Evolutionary conservation across 2,329 filamentous ascomycete species (phyloP), one percentile per base, ranked within the genome.

Genomic region (Chalara sp.): DNA sequence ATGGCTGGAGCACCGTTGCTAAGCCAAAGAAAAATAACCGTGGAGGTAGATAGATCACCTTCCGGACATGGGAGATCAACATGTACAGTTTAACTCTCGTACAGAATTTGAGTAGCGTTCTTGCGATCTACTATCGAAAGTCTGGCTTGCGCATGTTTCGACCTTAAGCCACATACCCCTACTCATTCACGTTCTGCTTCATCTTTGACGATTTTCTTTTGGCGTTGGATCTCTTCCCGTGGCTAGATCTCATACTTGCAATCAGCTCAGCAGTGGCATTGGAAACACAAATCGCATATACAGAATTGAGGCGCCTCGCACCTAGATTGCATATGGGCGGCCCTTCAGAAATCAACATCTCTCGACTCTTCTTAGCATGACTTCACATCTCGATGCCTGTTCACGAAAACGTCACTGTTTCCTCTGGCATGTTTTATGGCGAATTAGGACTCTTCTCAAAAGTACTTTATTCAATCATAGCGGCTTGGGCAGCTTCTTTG

Each of bases 1-100:
- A 84, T 63, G 81, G 81, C 58, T 85, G 81, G 81, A 82, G 79
- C 56, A 84, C 78, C 30, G 81, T 82, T 49, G 64, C 63, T 8
- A 67, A 67, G 52, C 61, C 61, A 29, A 66, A 63, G 54, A 67
- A 67, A 55, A 65, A 65, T 45, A 63, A 61, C 48, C 65, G 65
- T 56, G 64, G 64, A 53, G 65, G 64, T 45, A 65, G 62, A 37
- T 37, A 37, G 35, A 21, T 21, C 21, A 21, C 21, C 21, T 21
- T 21, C 21, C 21, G 21, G 21, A 21, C 21, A 21, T 21, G 21
- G 21, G 21, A 21, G 21, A 21, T 21, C 21, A 21, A 21, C 21
- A 21, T 21, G 21, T 21, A 21, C 21, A 21, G 21, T 21, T 2
- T 21, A 21, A 21, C 21, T 21, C 21, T 21, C 21, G 21, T 21